Evolutionary conservation across 345 rosid species (phyloP).

Genomic region (Sisymbrium irio): DNA sequence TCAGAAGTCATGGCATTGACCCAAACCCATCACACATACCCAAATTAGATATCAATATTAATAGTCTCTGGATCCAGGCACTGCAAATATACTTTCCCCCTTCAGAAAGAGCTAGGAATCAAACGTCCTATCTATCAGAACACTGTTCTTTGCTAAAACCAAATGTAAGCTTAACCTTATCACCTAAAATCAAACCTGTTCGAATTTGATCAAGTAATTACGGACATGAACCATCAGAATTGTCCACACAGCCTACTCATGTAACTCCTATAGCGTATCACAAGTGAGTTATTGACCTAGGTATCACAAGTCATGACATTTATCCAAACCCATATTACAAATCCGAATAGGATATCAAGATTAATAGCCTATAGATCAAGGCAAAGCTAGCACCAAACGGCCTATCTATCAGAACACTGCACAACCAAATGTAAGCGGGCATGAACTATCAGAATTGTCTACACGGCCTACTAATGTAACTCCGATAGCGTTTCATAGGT

Average conservation of each 20-base stretch:
- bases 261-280: background rate
- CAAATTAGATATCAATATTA: background rate
- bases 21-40: background rate
- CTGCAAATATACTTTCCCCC: background rate
- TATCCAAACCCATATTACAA: background rate
- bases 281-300: background rate
- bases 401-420: background rate
- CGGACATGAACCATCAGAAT: constrained; percentile 7
- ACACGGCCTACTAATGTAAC: background rate
- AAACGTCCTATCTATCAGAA: background rate
- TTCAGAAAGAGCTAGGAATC: constrained; percentile 10
- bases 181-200: constrained; percentile 1
- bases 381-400: constrained; percentile 3
- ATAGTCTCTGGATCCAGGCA: background rate
- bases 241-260: background rate
- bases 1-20: background rate
- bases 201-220: background rate
- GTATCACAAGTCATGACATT: background rate
- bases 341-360: background rate
- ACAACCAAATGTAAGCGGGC: background rate
- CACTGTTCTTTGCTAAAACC: background rate
- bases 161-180: background rate
- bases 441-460: constrained; percentile 6
- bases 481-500: too few relatives aligned
- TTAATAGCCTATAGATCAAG: background rate